Evolutionary conservation across 78 protist species (phyloP), one percentile per base, ranked within the genome.

Genomic region (Acrasis kona): DNA sequence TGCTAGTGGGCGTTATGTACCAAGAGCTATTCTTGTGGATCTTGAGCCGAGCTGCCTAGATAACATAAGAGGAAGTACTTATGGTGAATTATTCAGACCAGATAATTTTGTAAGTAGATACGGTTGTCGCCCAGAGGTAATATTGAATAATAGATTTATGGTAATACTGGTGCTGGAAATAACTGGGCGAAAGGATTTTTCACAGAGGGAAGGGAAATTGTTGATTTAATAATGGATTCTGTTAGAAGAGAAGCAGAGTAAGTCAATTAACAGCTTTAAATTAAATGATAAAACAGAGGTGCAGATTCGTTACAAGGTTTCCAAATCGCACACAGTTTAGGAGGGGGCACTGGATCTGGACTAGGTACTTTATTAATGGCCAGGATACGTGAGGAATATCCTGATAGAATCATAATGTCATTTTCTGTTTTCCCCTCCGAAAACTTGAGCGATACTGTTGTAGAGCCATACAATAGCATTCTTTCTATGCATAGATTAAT

Each of bases 271-370:
- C n/a, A n/a, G n/a, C n/a, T n/a, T n/a, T n/a, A n/a, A n/a, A n/a
- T n/a, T n/a, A n/a, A n/a, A n/a, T n/a, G n/a, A n/a, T n/a, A n/a
- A 67, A 19, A 38, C 39, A 19, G 71, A 39, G n/a, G n/a, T n/a
- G n/a, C n/a, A n/a, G 79, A 78, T 12, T 86, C 80, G 39, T 34
- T 73, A 39, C 84, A 31, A 30, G 69, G 89, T 72, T 41, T 79
- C 71, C 64, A 65, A 32, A 37, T 87, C 67, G 85, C 84, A 85
- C 86, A 91, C 85, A 71, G 93, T 9, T 83, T 93, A 30, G 95
- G 95, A 82, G 97, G 97, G 39, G 97, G 97, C 65, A 89, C 96
- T 9, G 97, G 97, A 38, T 90, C 95, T 9, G 97, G 97, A 40
- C 83, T 92, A 58, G 95, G 93, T 41, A 50, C 96, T 30, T 88